phyloP scores from a whole-genome alignment of 441 rosid species.

The Geranium incanum region DNA sequence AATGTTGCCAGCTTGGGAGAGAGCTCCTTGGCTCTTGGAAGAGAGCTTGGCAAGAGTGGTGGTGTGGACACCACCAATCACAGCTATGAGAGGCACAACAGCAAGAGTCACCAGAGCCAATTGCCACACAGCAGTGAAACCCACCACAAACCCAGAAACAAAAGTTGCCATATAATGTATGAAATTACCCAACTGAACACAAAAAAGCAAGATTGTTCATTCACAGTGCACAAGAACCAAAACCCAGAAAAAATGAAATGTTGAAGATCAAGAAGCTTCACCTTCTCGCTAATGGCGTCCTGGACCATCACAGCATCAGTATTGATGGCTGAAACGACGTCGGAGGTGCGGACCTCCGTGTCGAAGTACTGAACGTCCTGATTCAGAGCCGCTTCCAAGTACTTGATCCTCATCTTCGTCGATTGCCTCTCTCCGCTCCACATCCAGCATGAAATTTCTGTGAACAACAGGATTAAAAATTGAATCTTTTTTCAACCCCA shows the following conservation, averaged over 20 bases:
- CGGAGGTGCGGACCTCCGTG: conserved; percentile 90
- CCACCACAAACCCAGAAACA: conserved; percentile 95
- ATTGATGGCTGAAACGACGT: conserved; percentile 82
- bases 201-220: not conserved
- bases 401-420: conserved; percentile 96
- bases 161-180: conserved; percentile 93
- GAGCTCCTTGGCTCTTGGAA: conserved; percentile 74
- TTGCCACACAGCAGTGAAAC: conserved; percentile 99
- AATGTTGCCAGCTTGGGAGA: conserved; percentile 86
- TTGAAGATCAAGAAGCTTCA: conserved; percentile 12
- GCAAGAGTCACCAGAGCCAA: conserved; percentile 88
- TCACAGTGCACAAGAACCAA: conserved; percentile 10
- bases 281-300: conserved; percentile 99
- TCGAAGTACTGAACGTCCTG: conserved; percentile 94
- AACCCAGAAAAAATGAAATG: not conserved
- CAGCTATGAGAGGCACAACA: conserved; percentile 94
- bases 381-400: conserved; percentile 87
- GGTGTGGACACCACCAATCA: conserved; percentile 81
- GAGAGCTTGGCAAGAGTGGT: conserved; percentile 73
- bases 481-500: conserved; percentile 15
- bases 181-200: conserved; percentile 85
- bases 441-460: conserved; percentile 99
- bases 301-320: conserved; percentile 96
- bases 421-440: conserved; percentile 99
- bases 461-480: conserved; percentile 12